These are phyloP conservation scores for Hymenoscyphus fructigenus DNA, from an alignment of 2,329 filamentous ascomycete species.

Conservation along the genomic window DNA sequence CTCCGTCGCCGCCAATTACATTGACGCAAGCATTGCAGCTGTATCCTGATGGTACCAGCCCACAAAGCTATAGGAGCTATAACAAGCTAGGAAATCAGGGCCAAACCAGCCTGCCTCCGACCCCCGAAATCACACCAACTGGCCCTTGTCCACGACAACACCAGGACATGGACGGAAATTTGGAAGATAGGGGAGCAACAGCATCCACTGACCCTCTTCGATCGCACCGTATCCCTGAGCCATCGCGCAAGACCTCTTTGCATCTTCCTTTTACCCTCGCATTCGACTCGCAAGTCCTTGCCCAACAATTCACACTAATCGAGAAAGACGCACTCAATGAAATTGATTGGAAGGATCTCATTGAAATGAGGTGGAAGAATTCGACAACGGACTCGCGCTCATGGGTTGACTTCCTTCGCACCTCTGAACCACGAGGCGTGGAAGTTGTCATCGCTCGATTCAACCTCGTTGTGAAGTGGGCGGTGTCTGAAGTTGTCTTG, in stretches of 20 bases:
- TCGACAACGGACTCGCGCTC: constrained; percentile 65
- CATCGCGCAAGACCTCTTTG: constrained; percentile 34
- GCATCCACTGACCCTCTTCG: constrained; percentile 28
- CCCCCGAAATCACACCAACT: constrained; percentile 35
- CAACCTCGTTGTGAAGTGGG: constrained; percentile 88
- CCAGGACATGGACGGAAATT: not conserved
- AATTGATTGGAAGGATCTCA: constrained; percentile 84
- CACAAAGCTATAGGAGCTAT: constrained; percentile 40
- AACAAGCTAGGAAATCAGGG: constrained; percentile 17
- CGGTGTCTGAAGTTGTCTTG: constrained; percentile 74
- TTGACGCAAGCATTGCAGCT: constrained; percentile 48
- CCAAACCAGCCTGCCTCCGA: constrained; percentile 30
- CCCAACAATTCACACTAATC: constrained; percentile 81
- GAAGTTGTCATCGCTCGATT: constrained; percentile 84
- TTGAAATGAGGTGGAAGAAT: constrained; percentile 81
- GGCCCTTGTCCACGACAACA: constrained; percentile 2
- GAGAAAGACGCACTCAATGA: constrained; percentile 85
- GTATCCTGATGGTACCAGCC: constrained; percentile 41
- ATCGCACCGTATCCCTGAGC: constrained; percentile 29
- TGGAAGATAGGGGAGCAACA: constrained; percentile 21
- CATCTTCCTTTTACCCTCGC: constrained; percentile 80
- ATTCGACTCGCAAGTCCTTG: constrained; percentile 75
- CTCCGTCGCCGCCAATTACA: constrained; percentile 49
- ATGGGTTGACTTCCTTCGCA: constrained; percentile 79
- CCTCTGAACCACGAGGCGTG: constrained; percentile 70